These are phyloP conservation scores for Phragmites australis DNA, from an alignment of 176 grass and related monocot genomes.

Conservation along the genomic window DNA sequence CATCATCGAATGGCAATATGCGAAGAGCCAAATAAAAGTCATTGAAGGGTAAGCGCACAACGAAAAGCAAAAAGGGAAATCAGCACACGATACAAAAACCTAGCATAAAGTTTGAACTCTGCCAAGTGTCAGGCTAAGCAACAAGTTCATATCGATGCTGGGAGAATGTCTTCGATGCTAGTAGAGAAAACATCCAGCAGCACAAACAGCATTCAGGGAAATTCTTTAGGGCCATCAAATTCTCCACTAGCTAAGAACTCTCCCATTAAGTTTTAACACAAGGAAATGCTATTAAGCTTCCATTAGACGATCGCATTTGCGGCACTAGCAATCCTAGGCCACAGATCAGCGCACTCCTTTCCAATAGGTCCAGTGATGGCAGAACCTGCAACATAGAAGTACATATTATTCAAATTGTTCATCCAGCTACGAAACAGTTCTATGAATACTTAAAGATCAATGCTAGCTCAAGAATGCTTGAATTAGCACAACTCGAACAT, in stretches of 20 bases:
- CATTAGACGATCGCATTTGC: slow-evolving; percentile 77
- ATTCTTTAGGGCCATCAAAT: neutral
- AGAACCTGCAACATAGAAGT: slow-evolving; percentile 46
- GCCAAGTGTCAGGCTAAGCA: slow-evolving; percentile 7
- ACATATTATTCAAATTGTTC: neutral
- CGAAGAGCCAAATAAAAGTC: neutral
- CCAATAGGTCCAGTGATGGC: slow-evolving; percentile 94
- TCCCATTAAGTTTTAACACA: neutral
- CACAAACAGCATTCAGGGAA: slow-evolving; percentile 28
- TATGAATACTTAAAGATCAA: too few relatives aligned
- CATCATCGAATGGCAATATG: neutral
- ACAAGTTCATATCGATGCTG: neutral
- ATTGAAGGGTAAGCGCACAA: neutral
- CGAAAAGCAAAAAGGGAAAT: neutral
- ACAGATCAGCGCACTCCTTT: slow-evolving; percentile 88
- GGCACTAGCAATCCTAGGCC: slow-evolving; percentile 89
- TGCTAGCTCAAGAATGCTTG: neutral
- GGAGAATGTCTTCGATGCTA: slow-evolving; percentile 19
- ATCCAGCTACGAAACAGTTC: neutral
- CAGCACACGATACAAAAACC: neutral
- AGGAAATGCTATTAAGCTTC: slow-evolving; percentile 22
- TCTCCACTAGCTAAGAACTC: neutral
- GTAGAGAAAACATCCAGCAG: neutral
- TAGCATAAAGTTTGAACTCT: neutral
- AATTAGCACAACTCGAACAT: neutral